phyloP scores from a whole-genome alignment of 106 monocot genomes.

The Acanthochlamys bracteata region DNA sequence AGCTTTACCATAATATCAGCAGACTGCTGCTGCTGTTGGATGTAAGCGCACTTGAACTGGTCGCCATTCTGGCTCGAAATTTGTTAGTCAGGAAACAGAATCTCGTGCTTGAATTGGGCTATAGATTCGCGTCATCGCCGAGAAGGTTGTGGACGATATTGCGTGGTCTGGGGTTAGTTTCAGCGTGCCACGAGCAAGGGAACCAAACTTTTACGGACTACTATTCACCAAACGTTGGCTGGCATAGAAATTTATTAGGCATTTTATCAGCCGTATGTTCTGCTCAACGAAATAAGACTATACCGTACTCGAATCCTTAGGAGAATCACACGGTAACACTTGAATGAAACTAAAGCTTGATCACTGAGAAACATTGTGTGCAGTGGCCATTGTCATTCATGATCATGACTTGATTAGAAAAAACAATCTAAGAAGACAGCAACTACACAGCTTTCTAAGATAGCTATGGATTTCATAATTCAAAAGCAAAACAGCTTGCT shows the following conservation, averaged over 20 bases:
- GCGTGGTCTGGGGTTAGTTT: conserved; percentile 72
- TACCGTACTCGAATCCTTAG: no score
- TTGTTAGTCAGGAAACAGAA: conserved; percentile 80
- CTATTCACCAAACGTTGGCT: no score
- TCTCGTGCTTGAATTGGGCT: conserved; percentile 67
- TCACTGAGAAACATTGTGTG: no score
- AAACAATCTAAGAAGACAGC: neutral
- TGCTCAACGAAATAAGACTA: no score
- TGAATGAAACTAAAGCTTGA: no score
- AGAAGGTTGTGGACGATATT: conserved; percentile 88
- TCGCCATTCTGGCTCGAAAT: conserved; percentile 80
- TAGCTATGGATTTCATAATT: neutral
- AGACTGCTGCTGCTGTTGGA: conserved; percentile 40
- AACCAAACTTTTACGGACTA: no score
- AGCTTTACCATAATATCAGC: conserved; percentile 84
- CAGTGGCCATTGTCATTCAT: neutral
- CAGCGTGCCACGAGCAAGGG: no score
- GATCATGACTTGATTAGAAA: neutral
- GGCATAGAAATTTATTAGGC: no score
- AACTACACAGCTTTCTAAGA: neutral
- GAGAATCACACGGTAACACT: no score
- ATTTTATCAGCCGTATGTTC: no score
- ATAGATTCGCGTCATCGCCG: conserved; percentile 57
- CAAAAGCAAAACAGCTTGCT: conserved; percentile 4
- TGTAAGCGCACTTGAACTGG: conserved; percentile 77